Evolutionary conservation across 1,284 basidiomycete species (phyloP).

Genomic region (Wolfiporia cocos): DNA sequence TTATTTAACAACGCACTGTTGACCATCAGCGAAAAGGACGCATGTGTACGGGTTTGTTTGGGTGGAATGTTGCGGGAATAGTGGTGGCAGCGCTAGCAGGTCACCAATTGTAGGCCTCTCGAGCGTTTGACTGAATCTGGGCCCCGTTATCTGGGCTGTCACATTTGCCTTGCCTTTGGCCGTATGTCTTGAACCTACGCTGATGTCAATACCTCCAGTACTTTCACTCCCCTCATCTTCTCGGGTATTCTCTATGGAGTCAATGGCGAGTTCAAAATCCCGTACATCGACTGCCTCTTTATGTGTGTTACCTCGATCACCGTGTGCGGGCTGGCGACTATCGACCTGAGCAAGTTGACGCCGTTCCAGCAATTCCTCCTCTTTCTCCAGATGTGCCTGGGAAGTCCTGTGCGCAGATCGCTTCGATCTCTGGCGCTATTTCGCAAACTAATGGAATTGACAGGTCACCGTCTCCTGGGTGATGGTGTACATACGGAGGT

Average conservation of each 20-base stretch:
- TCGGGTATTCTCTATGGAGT: conserved; percentile 72
- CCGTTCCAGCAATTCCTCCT: conserved; percentile 73
- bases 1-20: too few species aligned
- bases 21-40: too few species aligned
- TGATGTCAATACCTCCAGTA: conserved; percentile 34
- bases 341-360: conserved; percentile 71
- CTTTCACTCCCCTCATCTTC: conserved; percentile 68
- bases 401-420: conserved; percentile 53
- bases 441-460: too few species aligned
- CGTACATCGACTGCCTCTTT: conserved; percentile 74
- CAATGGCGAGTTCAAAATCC: conserved; percentile 58
- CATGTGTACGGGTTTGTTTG: too few species aligned
- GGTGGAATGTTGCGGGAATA: too few species aligned
- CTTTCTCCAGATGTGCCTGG: conserved; percentile 68
- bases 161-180: not conserved
- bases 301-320: conserved; percentile 74
- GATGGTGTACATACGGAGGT: conserved; percentile 66
- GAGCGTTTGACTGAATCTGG: too few species aligned
- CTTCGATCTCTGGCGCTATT: not conserved
- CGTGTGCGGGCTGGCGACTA: conserved; percentile 71
- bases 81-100: too few species aligned
- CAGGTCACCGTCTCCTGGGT: conserved; percentile 41
- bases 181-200: not conserved
- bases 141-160: too few species aligned
- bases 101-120: too few species aligned